Conservation (phyloP, 1,284 basidiomycete genomes). For the Moniliophthora roreri region DNA sequence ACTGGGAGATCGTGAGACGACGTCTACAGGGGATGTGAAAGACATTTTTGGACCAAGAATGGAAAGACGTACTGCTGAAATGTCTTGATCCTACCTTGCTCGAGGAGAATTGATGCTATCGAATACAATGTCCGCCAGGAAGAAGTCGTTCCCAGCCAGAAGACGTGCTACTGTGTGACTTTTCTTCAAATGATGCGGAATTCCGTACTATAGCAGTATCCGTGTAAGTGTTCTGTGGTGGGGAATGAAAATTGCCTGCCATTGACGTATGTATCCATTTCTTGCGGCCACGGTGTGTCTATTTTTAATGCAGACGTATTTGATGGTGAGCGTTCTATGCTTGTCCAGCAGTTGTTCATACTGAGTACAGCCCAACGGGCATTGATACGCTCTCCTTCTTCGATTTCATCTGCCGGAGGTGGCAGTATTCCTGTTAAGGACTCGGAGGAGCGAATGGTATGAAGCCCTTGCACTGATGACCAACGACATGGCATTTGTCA, state of each 20-base stretch:
- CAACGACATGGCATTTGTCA: slow-evolving; percentile 40
- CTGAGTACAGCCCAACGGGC: slow-evolving; percentile 47
- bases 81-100: slow-evolving; percentile 24
- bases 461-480: slow-evolving; percentile 36
- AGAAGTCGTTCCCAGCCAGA: slow-evolving; percentile 23
- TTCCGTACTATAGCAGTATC: not conserved
- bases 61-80: slow-evolving; percentile 18
- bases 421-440: slow-evolving; percentile 2
- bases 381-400: slow-evolving; percentile 45
- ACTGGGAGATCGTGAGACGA: slow-evolving; percentile 3
- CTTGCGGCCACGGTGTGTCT: slow-evolving; percentile 42
- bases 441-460: slow-evolving; percentile 32
- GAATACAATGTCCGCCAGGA: slow-evolving; percentile 31
- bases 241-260: slow-evolving; percentile 20
- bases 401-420: slow-evolving; percentile 33
- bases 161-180: slow-evolving; percentile 30
- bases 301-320: slow-evolving; percentile 29
- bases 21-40: not conserved
- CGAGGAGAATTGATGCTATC: slow-evolving; percentile 37
- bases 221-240: slow-evolving; percentile 17
- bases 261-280: slow-evolving; percentile 25
- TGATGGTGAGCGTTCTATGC: slow-evolving; percentile 34
- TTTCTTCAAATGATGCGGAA: slow-evolving; percentile 11
- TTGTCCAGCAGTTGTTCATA: slow-evolving; percentile 41
- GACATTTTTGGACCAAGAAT: slow-evolving; percentile 4